Conservation (phyloP, 192 early-diverging fungal species). For the Coemansia sp. region DNA sequence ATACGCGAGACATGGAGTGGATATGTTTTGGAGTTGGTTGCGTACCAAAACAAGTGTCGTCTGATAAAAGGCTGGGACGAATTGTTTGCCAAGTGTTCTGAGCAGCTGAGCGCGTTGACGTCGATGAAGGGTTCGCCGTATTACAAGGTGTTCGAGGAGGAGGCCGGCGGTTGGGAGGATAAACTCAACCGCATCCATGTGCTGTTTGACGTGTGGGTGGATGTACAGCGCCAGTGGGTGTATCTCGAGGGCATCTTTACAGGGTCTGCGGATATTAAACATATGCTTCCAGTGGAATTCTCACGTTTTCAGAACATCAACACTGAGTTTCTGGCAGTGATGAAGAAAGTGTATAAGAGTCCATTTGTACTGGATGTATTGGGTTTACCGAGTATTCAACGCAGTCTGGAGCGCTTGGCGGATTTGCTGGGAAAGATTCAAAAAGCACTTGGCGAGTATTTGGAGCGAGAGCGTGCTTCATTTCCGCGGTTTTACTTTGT, state of each 20-base stretch:
- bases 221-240: conserved; percentile 99
- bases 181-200: conserved; percentile 93
- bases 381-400: conserved; percentile 89
- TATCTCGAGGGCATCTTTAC: conserved; percentile 99
- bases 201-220: conserved; percentile 99
- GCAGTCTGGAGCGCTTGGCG: conserved; percentile 89
- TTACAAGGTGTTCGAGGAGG: conserved; percentile 98
- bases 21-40: conserved; percentile 90
- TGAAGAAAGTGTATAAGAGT: conserved; percentile 99
- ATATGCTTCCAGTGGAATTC: conserved; percentile 93
- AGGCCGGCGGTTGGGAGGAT: conserved; percentile 92
- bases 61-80: conserved; percentile 99
- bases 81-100: conserved; percentile 91
- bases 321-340: conserved; percentile 93
- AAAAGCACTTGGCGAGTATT: conserved; percentile 96
- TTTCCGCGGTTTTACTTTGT: conserved; percentile 99
- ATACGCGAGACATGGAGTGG: conserved; percentile 87
- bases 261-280: conserved; percentile 95
- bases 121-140: conserved; percentile 98
- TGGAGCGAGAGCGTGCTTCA: conserved; percentile 92
- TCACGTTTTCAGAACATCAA: conserved; percentile 96
- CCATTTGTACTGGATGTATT: conserved; percentile 96
- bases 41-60: conserved; percentile 96
- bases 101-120: conserved; percentile 90
- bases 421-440: conserved; percentile 95